These are phyloP conservation scores for Penicillium daleae DNA, from an alignment of 495 filamentous ascomycete genomes.

Conservation along the genomic window DNA sequence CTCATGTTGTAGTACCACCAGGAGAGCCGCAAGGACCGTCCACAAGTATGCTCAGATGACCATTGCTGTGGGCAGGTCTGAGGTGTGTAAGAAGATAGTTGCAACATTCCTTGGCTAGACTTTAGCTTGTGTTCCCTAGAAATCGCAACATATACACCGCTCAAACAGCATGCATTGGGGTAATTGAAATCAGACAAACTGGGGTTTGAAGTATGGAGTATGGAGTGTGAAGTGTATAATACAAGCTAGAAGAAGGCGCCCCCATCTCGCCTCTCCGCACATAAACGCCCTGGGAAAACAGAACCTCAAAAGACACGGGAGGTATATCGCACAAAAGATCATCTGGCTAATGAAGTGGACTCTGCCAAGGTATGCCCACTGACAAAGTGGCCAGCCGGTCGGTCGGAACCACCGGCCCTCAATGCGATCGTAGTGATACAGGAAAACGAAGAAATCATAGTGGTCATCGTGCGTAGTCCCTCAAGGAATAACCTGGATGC, in stretches of 20 bases:
- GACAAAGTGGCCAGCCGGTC: not conserved
- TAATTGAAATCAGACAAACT: not conserved
- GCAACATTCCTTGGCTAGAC: not conserved
- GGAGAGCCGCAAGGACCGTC: not conserved
- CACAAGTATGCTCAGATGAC: not conserved
- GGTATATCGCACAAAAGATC: conserved; percentile 12
- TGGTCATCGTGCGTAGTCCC: not conserved
- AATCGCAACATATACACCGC: conserved; percentile 14
- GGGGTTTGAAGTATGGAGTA: conserved; percentile 7
- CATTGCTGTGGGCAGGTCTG: not conserved
- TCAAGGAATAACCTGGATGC: conserved; percentile 78
- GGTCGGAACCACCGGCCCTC: not conserved
- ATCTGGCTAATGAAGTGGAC: not conserved
- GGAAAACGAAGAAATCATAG: not conserved
- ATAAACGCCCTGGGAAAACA: conserved; percentile 23
- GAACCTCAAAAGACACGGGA: conserved; percentile 14
- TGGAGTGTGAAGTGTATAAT: conserved; percentile 23
- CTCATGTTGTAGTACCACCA: not conserved
- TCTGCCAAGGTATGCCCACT: not conserved
- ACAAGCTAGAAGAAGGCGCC: conserved; percentile 15
- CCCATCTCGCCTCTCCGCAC: conserved; percentile 7
- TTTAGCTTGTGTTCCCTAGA: not conserved
- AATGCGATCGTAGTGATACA: conserved; percentile 16
- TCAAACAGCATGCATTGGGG: conserved; percentile 18
- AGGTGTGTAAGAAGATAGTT: not conserved